These are phyloP conservation scores for Metschnikowia kunwiensis DNA, from an alignment of 805 yeast genomes.

Conservation along the genomic window DNA sequence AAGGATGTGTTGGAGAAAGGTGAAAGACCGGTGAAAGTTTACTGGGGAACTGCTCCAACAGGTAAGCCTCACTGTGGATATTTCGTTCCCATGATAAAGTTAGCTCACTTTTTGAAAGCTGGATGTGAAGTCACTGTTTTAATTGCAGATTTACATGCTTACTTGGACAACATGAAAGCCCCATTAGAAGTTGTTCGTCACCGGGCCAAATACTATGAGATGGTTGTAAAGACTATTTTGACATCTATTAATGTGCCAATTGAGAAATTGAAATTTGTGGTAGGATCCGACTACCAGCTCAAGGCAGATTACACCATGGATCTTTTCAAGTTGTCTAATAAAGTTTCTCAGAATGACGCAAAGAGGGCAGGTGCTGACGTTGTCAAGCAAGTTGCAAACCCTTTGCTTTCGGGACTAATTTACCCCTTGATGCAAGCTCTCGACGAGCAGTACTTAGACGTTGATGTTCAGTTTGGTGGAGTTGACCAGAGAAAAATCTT, in stretches of 20 bases:
- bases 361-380: slow-evolving; percentile 99
- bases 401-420: slow-evolving; percentile 86
- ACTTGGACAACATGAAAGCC: slow-evolving; percentile 97
- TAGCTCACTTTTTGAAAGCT: slow-evolving; percentile 92
- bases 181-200: slow-evolving; percentile 84
- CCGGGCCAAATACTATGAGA: slow-evolving; percentile 89
- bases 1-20: slow-evolving; percentile 77
- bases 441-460: slow-evolving; percentile 86
- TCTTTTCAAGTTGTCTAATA: slow-evolving; percentile 77
- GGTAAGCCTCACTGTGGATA: slow-evolving; percentile 99
- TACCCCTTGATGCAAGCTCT: slow-evolving; percentile 99
- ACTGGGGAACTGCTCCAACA: slow-evolving; percentile 99
- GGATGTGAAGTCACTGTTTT: slow-evolving; percentile 93
- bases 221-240: slow-evolving; percentile 78
- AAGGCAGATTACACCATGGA: slow-evolving; percentile 80
- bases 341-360: slow-evolving; percentile 91
- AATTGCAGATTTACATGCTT: slow-evolving; percentile 95
- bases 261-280: slow-evolving; percentile 77
- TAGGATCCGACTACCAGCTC: slow-evolving; percentile 89
- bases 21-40: slow-evolving; percentile 77
- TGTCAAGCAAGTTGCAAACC: slow-evolving; percentile 94
- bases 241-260: slow-evolving; percentile 87
- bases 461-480: slow-evolving; percentile 97
- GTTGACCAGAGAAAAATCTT: slow-evolving; percentile 98
- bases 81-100: slow-evolving; percentile 95